Base-by-base conservation (phyloP, 2,329 filamentous ascomycete species). In the Taxawa tesnikishii region DNA sequence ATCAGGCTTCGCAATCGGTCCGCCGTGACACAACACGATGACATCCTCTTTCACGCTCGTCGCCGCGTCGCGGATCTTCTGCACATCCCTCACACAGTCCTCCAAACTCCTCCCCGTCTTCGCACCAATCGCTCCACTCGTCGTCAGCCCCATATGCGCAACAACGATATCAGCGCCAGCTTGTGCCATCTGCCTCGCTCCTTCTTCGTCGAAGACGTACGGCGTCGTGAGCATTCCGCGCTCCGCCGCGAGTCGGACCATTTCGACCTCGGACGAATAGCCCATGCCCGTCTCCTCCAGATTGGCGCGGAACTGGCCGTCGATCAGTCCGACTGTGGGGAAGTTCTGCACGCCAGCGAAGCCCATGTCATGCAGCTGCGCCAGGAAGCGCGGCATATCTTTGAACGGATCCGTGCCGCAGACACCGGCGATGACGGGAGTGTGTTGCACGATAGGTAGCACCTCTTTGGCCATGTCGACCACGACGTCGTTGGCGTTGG, bases 321-420 rank as follows among this genome's bases (percentile, higher is more conserved):
- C 78, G 21, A 82, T 75, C 14, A 83, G 56, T 0, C 78, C 78
- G 2, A 82, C 76, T 0, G 78, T 82, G 1, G 78, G 78, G 48
- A 83, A 83, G 44, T 83, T 83, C 50, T 83, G 78, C 10, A 82
- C 65, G 2, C 79, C 79, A 2, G 70, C 68, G 41, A 83, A 81
- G 0, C 78, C 78, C 11, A 79, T 52, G 2, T 65, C 63, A 33
- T 68, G 66, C 21, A 83, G 57, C 46, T 80, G 65, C 12, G 51
- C 47, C 11, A 82, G 59, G 44, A 83, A 81, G 4, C 53, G 46
- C 3, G 64, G 55, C 49, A 81, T 79, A 35, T 67, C 60, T 17
- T 73, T 65, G 54, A 81, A 80, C 0, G 77, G 79, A 38, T 83
- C 78, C 0, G 75, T 79, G 9, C 68, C 77, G 46, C 78, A 83